Evolutionary conservation across 1,139 yeast genomes (phyloP).

Genomic region (Geotrichum klebahnii): DNA sequence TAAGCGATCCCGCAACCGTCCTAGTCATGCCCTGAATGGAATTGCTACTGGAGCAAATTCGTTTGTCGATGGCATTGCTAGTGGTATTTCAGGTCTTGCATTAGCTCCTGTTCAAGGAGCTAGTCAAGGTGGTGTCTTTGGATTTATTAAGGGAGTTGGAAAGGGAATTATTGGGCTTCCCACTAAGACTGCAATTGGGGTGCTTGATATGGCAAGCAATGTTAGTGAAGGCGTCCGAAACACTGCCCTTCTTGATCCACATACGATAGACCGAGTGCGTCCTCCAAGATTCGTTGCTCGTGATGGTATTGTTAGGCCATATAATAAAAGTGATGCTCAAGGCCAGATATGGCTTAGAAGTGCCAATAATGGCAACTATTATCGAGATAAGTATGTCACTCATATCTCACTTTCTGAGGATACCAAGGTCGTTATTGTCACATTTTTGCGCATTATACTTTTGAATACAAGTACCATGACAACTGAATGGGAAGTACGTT

Average conservation of each 20-base stretch:
- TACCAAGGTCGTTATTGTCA: conserved; percentile 70
- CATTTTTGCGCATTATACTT: conserved; percentile 65
- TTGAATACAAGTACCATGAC: conserved; percentile 58
- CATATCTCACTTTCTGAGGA: conserved; percentile 73
- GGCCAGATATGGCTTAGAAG: conserved; percentile 90
- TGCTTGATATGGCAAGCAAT: conserved; percentile 86
- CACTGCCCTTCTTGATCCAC: conserved; percentile 85
- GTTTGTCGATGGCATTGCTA: conserved; percentile 75
- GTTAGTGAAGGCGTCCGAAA: conserved; percentile 90
- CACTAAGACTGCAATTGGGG: conserved; percentile 92
- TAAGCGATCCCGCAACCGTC: conserved; percentile 68
- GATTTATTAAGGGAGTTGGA: conserved; percentile 89
- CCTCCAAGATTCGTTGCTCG: conserved; percentile 70
- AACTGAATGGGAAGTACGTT: conserved; percentile 61
- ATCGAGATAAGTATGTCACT: conserved; percentile 71
- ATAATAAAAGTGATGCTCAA: conserved; percentile 74
- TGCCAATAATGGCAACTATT: conserved; percentile 71
- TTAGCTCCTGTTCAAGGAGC: conserved; percentile 90
- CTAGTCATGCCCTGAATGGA: conserved; percentile 85
- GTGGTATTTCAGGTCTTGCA: conserved; percentile 89
- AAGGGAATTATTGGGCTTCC: conserved; percentile 91
- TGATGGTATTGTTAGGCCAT: conserved; percentile 69
- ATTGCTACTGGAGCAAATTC: conserved; percentile 84
- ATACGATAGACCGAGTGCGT: conserved; percentile 73
- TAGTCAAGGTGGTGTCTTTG: conserved; percentile 74